phyloP scores from a whole-genome alignment of 2,329 filamentous ascomycete species.

The Fusarium sacchari region DNA sequence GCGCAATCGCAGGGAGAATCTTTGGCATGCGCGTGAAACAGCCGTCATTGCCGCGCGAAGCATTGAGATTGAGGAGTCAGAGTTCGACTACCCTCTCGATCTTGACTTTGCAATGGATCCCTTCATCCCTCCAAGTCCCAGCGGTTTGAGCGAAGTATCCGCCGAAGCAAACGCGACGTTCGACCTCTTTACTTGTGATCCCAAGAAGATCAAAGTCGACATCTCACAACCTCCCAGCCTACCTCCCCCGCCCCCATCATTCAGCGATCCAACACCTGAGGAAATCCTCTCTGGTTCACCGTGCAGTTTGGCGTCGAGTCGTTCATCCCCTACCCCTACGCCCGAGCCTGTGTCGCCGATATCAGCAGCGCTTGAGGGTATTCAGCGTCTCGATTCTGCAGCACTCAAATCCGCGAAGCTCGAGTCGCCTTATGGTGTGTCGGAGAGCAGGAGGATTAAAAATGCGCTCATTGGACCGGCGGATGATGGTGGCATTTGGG shows the following conservation, averaged over 20 bases:
- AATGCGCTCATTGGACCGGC: slow-evolving; percentile 45
- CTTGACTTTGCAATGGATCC: neutral
- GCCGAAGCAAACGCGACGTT: neutral
- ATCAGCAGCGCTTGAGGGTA: slow-evolving; percentile 25
- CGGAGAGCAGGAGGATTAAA: slow-evolving; percentile 43
- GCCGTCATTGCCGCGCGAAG: slow-evolving; percentile 48
- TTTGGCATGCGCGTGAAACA: slow-evolving; percentile 51
- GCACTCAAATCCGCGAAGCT: slow-evolving; percentile 16
- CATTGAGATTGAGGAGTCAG: slow-evolving; percentile 51
- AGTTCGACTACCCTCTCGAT: neutral
- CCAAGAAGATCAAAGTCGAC: slow-evolving; percentile 18
- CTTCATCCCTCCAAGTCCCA: neutral
- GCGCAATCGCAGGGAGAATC: slow-evolving; percentile 50
- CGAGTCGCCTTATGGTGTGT: slow-evolving; percentile 44
- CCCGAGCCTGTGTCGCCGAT: slow-evolving; percentile 19
- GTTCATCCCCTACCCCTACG: slow-evolving; percentile 3
- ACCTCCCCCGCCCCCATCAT: slow-evolving; percentile 2
- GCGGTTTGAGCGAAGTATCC: neutral
- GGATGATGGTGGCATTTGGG: slow-evolving; percentile 41
- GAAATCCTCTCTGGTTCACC: neutral
- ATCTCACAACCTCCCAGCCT: slow-evolving; percentile 20
- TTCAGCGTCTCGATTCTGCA: slow-evolving; percentile 23
- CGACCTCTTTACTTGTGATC: neutral
- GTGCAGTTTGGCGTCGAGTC: neutral
- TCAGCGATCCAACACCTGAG: slow-evolving; percentile 31